Conservation (phyloP, 2,329 filamentous ascomycete species). For the Geosmithia putterillii region DNA sequence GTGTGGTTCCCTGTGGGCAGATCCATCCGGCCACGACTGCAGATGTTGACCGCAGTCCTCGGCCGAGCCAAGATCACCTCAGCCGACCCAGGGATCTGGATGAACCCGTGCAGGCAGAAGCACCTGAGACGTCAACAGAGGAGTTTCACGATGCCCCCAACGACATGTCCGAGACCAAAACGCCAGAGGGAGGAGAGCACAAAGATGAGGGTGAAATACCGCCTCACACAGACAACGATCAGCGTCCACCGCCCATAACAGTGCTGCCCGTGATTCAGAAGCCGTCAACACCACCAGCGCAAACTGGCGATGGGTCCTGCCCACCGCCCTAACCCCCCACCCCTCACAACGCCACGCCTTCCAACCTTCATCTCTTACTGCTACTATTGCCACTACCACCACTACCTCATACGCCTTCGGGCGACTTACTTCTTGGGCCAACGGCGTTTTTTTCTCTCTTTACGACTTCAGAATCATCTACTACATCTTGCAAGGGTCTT, state of each 20-base stretch:
- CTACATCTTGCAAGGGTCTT: too few species aligned
- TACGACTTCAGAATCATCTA: too few species aligned
- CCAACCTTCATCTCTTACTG: background rate
- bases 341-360: background rate
- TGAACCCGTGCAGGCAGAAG: background rate
- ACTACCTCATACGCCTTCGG: background rate
- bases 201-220: background rate
- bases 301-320: background rate
- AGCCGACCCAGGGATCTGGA: background rate
- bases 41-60: slow-evolving; percentile 5
- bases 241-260: background rate
- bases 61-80: slow-evolving; percentile 5
- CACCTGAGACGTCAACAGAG: background rate
- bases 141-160: background rate
- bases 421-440: too few species aligned
- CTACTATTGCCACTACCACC: background rate
- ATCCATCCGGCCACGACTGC: slow-evolving; percentile 4
- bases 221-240: background rate
- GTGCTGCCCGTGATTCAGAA: background rate
- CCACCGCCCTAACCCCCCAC: background rate
- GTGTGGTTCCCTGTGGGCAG: slow-evolving; percentile 54
- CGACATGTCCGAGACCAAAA: background rate
- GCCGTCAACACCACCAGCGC: background rate
- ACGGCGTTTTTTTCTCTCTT: background rate
- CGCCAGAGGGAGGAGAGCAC: background rate